Evolutionary conservation across 2,329 filamentous ascomycete genomes (phyloP).

Genomic region (Alternaria novae-zelandiae): DNA sequence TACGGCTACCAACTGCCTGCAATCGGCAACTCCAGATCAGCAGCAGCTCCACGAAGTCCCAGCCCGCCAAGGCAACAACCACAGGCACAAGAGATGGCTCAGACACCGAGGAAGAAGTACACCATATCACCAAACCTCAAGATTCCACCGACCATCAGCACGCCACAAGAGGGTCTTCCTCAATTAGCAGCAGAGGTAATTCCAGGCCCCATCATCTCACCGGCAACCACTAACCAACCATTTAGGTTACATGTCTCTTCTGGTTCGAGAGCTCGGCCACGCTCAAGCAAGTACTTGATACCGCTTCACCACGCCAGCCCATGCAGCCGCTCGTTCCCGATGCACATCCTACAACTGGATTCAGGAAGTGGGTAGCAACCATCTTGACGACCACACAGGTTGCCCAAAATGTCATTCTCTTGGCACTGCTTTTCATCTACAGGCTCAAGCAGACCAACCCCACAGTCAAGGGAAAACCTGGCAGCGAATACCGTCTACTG

Average conservation of each 20-base stretch:
- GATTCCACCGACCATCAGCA: conserved; percentile 45
- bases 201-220: not conserved
- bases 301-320: conserved; percentile 51
- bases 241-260: conserved; percentile 90
- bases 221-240: conserved; percentile 16
- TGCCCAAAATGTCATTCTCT: conserved; percentile 89
- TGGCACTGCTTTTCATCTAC: conserved; percentile 92
- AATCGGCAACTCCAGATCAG: conserved; percentile 43
- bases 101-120: conserved; percentile 39
- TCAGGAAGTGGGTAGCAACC: conserved; percentile 91
- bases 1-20: conserved; percentile 45
- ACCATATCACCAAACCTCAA: conserved; percentile 45
- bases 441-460: conserved; percentile 90
- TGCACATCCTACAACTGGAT: conserved; percentile 78
- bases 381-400: conserved; percentile 95
- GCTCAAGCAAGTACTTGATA: conserved; percentile 74
- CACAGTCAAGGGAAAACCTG: conserved; percentile 84
- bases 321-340: conserved; percentile 68
- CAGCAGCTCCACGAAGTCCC: conserved; percentile 34
- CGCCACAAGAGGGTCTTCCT: conserved; percentile 49
- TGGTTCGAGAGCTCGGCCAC: conserved; percentile 94
- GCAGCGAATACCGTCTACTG: conserved; percentile 90
- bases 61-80: conserved; percentile 21
- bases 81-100: conserved; percentile 30
- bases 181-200: conserved; percentile 51